These are phyloP conservation scores for Rosa hybrid DNA, from an alignment of 331 rosid genomes.

Conservation along the genomic window DNA sequence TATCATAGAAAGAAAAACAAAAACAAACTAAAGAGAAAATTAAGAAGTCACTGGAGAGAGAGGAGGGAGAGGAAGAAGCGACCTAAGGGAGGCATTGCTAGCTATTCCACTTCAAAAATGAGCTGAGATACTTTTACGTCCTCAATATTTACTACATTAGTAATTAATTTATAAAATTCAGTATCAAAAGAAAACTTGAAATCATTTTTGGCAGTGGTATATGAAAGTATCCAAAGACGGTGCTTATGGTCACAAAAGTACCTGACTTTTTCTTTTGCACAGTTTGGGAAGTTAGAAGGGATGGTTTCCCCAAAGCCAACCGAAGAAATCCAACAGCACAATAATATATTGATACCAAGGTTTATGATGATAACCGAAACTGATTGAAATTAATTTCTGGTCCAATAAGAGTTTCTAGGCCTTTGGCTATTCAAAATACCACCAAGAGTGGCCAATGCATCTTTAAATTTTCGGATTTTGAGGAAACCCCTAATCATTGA, in stretches of 20 bases:
- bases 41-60: too few species aligned
- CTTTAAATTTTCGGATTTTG: conserved; percentile 70
- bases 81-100: neutral
- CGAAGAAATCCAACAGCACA: neutral
- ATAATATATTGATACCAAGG: neutral
- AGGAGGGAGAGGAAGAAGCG: too few species aligned
- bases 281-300: neutral
- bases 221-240: neutral
- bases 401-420: conserved; percentile 43
- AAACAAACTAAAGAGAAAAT: too few species aligned
- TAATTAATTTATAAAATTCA: neutral
- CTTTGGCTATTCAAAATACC: conserved; percentile 58
- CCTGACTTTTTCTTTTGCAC: conserved; percentile 6
- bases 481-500: conserved; percentile 72
- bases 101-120: neutral
- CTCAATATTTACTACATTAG: conserved; percentile 3
- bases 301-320: neutral
- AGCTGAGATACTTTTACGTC: neutral
- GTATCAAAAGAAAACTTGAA: neutral
- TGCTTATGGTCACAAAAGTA: conserved; percentile 2
- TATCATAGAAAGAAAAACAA: too few species aligned
- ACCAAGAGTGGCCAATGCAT: conserved; percentile 75
- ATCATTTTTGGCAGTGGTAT: neutral
- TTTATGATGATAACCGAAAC: neutral
- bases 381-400: conserved; percentile 19